Evolutionary conservation across 2,329 filamentous ascomycete genomes (phyloP).

Genomic region (Arthroderma sp.): DNA sequence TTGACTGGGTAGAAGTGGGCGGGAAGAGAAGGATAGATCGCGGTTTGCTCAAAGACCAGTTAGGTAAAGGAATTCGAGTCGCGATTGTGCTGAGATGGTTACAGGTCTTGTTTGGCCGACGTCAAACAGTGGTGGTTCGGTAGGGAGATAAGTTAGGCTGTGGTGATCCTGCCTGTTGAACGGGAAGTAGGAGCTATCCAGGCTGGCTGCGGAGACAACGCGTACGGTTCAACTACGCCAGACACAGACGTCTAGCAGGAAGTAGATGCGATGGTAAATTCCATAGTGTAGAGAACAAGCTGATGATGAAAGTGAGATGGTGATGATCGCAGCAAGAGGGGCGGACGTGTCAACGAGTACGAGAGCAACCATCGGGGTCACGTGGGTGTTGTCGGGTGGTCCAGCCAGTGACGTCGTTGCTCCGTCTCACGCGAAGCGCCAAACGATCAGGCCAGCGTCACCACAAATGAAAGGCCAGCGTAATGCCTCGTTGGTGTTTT

Average conservation of each 20-base stretch:
- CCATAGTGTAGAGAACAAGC: constrained; percentile 8
- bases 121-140: no score
- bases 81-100: no score
- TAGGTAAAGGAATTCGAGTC: no score
- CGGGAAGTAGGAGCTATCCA: constrained; percentile 28
- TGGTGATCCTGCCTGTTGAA: no score
- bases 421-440: constrained; percentile 23
- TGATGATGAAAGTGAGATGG: constrained; percentile 2
- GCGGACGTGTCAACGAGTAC: constrained; percentile 5
- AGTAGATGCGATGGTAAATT: constrained; percentile 11
- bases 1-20: no score
- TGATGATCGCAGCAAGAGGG: constrained; percentile 6
- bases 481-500: no score
- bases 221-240: constrained; percentile 30
- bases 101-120: no score
- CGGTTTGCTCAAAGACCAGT: no score
- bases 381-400: constrained; percentile 18
- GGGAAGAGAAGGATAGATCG: no score
- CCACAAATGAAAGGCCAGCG: no score
- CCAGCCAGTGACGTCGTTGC: constrained; percentile 29
- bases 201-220: constrained; percentile 34
- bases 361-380: constrained; percentile 18
- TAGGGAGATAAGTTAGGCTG: no score
- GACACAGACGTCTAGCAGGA: constrained; percentile 34
- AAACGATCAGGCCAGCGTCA: no score